A percentile compares a stretch with the other conserved stretches of the same genome.
phyloP scores from a whole-genome alignment of 495 filamentous ascomycete species.

The Xylaria grammica region DNA sequence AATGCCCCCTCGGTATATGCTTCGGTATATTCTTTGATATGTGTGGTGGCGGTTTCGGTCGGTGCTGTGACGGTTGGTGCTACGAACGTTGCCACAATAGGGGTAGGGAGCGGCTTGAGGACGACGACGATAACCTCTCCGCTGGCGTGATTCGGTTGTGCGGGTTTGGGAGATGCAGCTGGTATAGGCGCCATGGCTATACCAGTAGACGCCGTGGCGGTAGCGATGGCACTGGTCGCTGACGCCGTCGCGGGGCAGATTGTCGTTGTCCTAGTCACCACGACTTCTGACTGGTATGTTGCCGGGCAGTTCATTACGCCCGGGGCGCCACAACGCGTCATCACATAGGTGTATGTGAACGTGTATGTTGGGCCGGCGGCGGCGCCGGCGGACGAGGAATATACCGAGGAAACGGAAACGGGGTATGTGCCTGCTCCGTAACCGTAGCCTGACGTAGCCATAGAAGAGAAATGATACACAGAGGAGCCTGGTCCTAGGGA shows the following conservation, averaged over 20 bases:
- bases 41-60: neutral
- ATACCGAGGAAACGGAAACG: neutral
- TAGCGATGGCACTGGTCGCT: constrained; percentile 5
- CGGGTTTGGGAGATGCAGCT: neutral
- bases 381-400: neutral
- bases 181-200: neutral
- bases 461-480: neutral
- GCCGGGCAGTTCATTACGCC: constrained; percentile 37
- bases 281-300: constrained; percentile 26
- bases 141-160: neutral
- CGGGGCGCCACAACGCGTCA: constrained; percentile 31
- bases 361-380: constrained; percentile 8
- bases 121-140: constrained; percentile 15
- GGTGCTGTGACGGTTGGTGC: constrained; percentile 14
- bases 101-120: constrained; percentile 27
- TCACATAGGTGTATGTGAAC: constrained; percentile 23
- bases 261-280: constrained; percentile 30
- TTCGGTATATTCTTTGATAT: neutral
- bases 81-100: constrained; percentile 29
- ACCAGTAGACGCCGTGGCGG: constrained; percentile 4
- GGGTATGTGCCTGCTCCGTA: neutral
- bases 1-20: neutral
- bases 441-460: neutral
- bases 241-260: constrained; percentile 28
- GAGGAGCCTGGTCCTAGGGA: neutral